phyloP scores from a whole-genome alignment of 306 rosid species.

The Cajanus cajan region DNA sequence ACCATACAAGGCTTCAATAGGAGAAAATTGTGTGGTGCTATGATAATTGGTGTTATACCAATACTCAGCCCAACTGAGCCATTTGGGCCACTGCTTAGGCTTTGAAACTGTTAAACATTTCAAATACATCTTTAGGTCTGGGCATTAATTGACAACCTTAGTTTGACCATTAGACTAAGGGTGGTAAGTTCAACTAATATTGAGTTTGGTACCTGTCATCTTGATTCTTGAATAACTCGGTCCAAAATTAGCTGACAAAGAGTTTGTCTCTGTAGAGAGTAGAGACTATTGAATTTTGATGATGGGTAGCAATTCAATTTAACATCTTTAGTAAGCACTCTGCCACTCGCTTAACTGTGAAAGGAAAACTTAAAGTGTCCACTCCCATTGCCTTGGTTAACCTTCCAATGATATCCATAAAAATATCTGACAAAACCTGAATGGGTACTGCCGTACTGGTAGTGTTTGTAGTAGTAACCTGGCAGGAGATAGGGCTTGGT shows the following conservation, averaged over 20 bases:
- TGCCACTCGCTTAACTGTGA: too few relatives aligned
- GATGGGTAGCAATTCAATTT: too few relatives aligned
- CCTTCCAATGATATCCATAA: too few relatives aligned
- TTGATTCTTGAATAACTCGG: too few relatives aligned
- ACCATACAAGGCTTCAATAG: too few relatives aligned
- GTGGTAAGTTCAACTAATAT: too few relatives aligned
- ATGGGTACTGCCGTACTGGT: neutral
- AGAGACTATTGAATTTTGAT: too few relatives aligned
- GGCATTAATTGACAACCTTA: neutral
- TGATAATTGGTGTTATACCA: neutral
- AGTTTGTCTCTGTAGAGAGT: too few relatives aligned
- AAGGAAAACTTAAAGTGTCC: neutral
- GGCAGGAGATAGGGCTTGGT: neutral
- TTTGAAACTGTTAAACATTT: neutral
- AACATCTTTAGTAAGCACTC: too few relatives aligned
- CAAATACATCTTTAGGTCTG: neutral
- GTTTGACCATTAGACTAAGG: neutral
- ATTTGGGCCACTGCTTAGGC: neutral
- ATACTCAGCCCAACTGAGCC: neutral
- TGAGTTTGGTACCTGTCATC: too few relatives aligned
- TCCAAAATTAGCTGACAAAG: too few relatives aligned
- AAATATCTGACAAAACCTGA: neutral
- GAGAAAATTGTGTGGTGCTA: neutral
- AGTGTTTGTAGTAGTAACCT: neutral
- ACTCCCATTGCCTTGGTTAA: neutral